phyloP scores from a whole-genome alignment of 2,329 filamentous ascomycete species.

The Colletotrichum kahawae region DNA sequence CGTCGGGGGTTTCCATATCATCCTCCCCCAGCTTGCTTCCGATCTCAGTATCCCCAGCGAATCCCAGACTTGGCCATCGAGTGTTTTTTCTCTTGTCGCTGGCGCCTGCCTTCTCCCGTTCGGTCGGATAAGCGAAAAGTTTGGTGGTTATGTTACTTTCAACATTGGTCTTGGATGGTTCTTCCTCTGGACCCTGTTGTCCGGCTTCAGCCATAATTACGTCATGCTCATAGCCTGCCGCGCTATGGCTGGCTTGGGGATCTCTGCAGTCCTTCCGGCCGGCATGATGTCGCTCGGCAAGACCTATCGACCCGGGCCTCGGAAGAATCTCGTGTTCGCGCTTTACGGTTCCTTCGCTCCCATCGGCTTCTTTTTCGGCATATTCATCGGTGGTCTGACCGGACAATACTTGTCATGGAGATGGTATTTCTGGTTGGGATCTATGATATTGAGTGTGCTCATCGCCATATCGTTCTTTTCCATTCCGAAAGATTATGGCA shows the following conservation, averaged over 20 bases:
- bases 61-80: slow-evolving; percentile 69
- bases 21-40: slow-evolving; percentile 68
- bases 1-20: slow-evolving; percentile 77
- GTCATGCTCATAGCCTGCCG: slow-evolving; percentile 76
- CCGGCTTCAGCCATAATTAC: slow-evolving; percentile 71
- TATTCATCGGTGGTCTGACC: slow-evolving; percentile 68
- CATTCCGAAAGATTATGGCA: slow-evolving; percentile 38
- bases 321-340: slow-evolving; percentile 71
- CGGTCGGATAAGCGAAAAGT: slow-evolving; percentile 66
- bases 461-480: slow-evolving; percentile 47
- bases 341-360: slow-evolving; percentile 64
- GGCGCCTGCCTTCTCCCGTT: slow-evolving; percentile 66
- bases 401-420: slow-evolving; percentile 67
- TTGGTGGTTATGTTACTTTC: slow-evolving; percentile 67
- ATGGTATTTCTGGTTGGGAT: slow-evolving; percentile 75
- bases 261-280: slow-evolving; percentile 74
- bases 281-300: slow-evolving; percentile 73
- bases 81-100: slow-evolving; percentile 63
- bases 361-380: slow-evolving; percentile 66
- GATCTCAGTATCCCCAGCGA: slow-evolving; percentile 68
- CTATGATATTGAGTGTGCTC: slow-evolving; percentile 46
- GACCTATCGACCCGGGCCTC: slow-evolving; percentile 70
- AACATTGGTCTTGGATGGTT: slow-evolving; percentile 68
- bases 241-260: slow-evolving; percentile 75
- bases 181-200: slow-evolving; percentile 69